Base-by-base conservation (phyloP, 192 early-diverging fungal genomes). In the Diversispora eburnea region DNA sequence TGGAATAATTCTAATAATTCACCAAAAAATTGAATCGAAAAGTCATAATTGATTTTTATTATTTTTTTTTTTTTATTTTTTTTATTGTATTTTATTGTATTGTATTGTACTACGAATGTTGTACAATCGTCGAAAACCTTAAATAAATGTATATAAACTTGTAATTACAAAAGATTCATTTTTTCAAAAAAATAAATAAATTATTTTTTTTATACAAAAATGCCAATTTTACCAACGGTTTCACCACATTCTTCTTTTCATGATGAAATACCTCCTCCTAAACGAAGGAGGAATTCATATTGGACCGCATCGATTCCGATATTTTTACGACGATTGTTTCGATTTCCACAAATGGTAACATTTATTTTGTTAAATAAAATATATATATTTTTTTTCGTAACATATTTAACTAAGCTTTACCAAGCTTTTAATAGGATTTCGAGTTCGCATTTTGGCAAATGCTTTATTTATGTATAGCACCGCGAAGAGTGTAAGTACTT, bases 361-460 rank as follows among this genome's bases (percentile, higher is more conserved):
- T 91, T 9, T n/a, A 19, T n/a, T 46, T 33, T 33, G 25, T 33
- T 0, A 33, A 42, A 6, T 19, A 47, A 47, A 39, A 8, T 60
- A 3, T 19, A 10, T 60, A n/a, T n/a, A n/a, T n/a, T n/a, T 55
- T 46, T 54, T 58, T 58, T 70, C 7, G 5, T 12, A 12, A 33
- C 54, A 25, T 56, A 33, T 54, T 70, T 54, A 54, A 45, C 2
- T 51, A 15, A 19, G 25, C 25, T 33, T 22, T 8, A 67, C 33
- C 0, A 17, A 19, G 1, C 1, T 70, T 45, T 57, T 7, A 43
- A 2, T 8, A 73, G 71, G 71, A 73, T 61, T 73, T 73, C 43
- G 71, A 95, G 82, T 88, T 92, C 77, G 93, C 93, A 46, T 78
- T 93, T 59, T 94, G 92, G 92, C 91, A 93, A 79, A 93, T 95